Evolutionary conservation across 345 rosid species (phyloP), one percentile per base, ranked within the genome.

Genomic region (Populus simonii): DNA sequence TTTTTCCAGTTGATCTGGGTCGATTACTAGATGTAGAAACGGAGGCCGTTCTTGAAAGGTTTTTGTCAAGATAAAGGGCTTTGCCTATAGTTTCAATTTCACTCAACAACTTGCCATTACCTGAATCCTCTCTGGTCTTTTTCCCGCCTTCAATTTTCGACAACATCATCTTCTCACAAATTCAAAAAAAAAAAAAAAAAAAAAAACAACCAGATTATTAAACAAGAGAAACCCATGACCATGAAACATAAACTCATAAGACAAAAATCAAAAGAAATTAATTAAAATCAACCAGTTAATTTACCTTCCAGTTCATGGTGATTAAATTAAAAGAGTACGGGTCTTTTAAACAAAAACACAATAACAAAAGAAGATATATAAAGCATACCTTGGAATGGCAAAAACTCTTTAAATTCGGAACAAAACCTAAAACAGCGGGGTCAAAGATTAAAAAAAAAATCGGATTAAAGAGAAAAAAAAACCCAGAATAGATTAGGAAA

Each of bases 41-140:
- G 35, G 84, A 85, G 45, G 59, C 63, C 88, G 51, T 47, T 47
- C 81, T 85, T 8, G 75, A 13, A 70, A 71, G 85, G 76, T 35
- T 87, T 57, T 85, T 93, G 53, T 90, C 94, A 68, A 81, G 76
- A 80, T 93, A 90, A 38, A 95, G 88, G 68, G 97, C 96, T 81
- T 89, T 91, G 74, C 92, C 85, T 74, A 95, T 87, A 31, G 90
- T 85, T 85, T 92, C 93, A 0, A 95, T 92, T 53, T 95, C 99
- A 57, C 84, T 85, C 75, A 92, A 79, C 83, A 93, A 83, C 82
- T 87, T 90, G 36, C 74, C 85, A 71, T 80, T 80, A 74, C 89
- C 86, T n/a, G 94, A 82, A 75, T 85, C 89, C 81, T 84, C 88
- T 57, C 85, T 89, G 59, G 53, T 74, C 83, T 84, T 86, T 89